Evolutionary conservation across 2,329 filamentous ascomycete genomes (phyloP).

Genomic region (Sordariomycetes sp.): DNA sequence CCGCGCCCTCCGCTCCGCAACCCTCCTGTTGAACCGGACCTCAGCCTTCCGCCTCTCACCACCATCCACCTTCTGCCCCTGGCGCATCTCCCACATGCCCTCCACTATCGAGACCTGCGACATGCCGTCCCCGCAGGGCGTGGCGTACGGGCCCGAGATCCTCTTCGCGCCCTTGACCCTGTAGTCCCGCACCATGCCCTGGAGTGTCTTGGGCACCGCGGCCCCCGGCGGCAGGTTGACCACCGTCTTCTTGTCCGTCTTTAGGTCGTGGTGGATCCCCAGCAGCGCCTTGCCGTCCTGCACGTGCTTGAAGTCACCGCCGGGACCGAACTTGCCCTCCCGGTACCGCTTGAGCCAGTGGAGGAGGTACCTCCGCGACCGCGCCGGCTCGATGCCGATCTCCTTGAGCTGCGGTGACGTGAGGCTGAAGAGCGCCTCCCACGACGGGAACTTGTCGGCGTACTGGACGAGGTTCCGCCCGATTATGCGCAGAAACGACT

Average conservation of each 20-base stretch:
- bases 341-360: conserved; percentile 80
- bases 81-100: conserved; percentile 84
- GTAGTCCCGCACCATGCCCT: conserved; percentile 46
- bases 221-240: conserved; percentile 39
- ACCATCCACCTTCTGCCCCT: conserved; percentile 87
- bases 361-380: conserved; percentile 70
- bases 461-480: conserved; percentile 76
- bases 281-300: conserved; percentile 38
- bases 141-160: conserved; percentile 64
- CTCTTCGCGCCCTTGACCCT: conserved; percentile 53
- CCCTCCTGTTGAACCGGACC: conserved; percentile 74
- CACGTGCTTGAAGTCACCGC: conserved; percentile 69
- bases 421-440: conserved; percentile 80
- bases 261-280: conserved; percentile 20
- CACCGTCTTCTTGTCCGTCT: conserved; percentile 35
- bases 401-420: conserved; percentile 66
- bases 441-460: conserved; percentile 74
- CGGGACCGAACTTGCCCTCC: conserved; percentile 63
- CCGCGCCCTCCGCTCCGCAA: conserved; percentile 63
- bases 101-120: conserved; percentile 61
- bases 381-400: conserved; percentile 75
- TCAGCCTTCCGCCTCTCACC: conserved; percentile 83
- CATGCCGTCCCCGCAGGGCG: conserved; percentile 48
- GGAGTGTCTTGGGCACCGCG: conserved; percentile 12
- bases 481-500: conserved; percentile 81